Evolutionary conservation across 352 stramenopile genomes (phyloP).

Genomic region (Pythium oligandrum): DNA sequence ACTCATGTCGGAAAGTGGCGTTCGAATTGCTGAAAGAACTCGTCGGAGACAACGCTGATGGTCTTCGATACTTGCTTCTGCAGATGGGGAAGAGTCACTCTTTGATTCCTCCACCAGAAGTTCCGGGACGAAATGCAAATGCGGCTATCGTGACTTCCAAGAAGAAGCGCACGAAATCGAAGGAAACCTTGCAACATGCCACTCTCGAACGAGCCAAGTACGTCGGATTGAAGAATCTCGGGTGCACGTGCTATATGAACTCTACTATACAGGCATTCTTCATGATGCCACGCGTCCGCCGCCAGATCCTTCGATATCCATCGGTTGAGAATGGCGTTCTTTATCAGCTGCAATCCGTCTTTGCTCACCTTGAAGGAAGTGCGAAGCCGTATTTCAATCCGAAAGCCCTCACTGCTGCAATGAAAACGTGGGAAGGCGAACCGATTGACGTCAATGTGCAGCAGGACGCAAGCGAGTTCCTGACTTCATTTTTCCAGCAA

Average conservation of each 20-base stretch:
- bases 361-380: constrained; percentile 85
- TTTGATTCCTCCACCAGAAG: constrained; percentile 42
- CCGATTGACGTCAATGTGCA: constrained; percentile 88
- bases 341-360: constrained; percentile 88
- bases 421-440: constrained; percentile 88
- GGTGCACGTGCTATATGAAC: constrained; percentile 96
- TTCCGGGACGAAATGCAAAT: constrained; percentile 9
- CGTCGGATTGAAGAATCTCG: constrained; percentile 92
- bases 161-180: constrained; percentile 37
- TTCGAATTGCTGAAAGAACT: constrained; percentile 77
- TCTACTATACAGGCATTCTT: constrained; percentile 94
- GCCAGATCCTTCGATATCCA: constrained; percentile 65
- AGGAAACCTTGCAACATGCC: constrained; percentile 25
- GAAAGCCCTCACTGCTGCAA: constrained; percentile 61
- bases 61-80: constrained; percentile 59
- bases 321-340: constrained; percentile 40
- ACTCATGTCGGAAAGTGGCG: constrained; percentile 61
- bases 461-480: constrained; percentile 92
- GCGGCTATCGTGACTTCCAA: constrained; percentile 31
- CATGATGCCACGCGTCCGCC: constrained; percentile 90
- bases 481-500: constrained; percentile 92
- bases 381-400: constrained; percentile 85
- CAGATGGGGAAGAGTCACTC: constrained; percentile 76
- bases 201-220: constrained; percentile 70
- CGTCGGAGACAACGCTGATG: constrained; percentile 52